A percentile compares a stretch with the other conserved stretches of the same genome.
These are phyloP conservation scores for Phytophthora fragariaefolia DNA, from an alignment of 352 stramenopile species.

Conservation along the genomic window DNA sequence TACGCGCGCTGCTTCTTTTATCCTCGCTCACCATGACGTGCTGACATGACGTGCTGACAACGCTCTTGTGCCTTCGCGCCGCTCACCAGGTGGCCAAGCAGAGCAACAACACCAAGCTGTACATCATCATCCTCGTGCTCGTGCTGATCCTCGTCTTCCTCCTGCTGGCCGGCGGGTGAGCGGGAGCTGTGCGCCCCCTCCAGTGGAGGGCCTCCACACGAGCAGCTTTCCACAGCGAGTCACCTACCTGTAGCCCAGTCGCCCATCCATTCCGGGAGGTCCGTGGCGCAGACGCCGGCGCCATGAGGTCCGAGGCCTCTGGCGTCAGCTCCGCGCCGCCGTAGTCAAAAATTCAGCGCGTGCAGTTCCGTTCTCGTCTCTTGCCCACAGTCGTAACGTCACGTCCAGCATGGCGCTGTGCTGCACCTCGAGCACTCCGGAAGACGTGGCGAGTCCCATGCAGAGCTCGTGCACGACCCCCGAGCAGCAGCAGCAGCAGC, in stretches of 20 bases:
- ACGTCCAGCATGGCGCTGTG: slow-evolving; percentile 44
- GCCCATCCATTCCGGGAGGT: not conserved
- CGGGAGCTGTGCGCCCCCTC: too few species aligned
- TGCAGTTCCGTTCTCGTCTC: not conserved
- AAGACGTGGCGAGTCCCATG: slow-evolving; percentile 20
- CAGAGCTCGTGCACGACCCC: slow-evolving; percentile 22
- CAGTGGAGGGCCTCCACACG: too few species aligned
- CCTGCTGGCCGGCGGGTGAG: slow-evolving; percentile 72
- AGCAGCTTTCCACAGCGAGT: too few species aligned
- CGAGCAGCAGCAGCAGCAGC: slow-evolving; percentile 39
- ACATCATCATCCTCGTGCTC: slow-evolving; percentile 90
- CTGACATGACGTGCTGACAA: not conserved
- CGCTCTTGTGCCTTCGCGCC: not conserved
- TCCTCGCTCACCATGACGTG: not conserved
- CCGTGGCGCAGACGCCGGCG: not conserved
- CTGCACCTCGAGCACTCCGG: slow-evolving; percentile 14
- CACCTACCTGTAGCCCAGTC: not conserved
- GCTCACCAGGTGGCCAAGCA: slow-evolving; percentile 88
- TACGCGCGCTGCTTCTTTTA: slow-evolving; percentile 16
- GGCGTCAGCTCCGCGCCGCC: not conserved
- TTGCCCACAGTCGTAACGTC: slow-evolving; percentile 20
- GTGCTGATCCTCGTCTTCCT: slow-evolving; percentile 90
- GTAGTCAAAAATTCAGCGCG: not conserved
- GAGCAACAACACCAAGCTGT: slow-evolving; percentile 95
- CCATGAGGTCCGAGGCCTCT: not conserved